phyloP scores from a whole-genome alignment of 805 yeast species.

The Starmerella riodocensis region DNA sequence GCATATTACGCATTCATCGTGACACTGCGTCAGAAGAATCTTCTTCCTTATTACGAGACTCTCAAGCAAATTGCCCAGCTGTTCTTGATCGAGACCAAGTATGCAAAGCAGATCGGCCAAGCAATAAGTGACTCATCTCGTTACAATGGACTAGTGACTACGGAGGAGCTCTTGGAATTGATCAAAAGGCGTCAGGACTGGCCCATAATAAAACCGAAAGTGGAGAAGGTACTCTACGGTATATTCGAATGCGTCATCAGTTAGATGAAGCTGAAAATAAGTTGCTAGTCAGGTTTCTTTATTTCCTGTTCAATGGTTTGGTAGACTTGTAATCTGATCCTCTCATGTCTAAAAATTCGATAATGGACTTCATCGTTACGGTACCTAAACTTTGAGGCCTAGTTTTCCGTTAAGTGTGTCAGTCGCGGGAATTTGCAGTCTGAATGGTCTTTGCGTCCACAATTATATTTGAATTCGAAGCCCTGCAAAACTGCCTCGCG shows the following conservation, averaged over 20 bases:
- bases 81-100: conserved; percentile 56
- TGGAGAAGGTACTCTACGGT: conserved; percentile 92
- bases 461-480: conserved; percentile 8
- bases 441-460: neutral
- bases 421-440: conserved; percentile 3
- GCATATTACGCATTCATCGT: conserved; percentile 57
- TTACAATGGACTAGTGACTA: conserved; percentile 78
- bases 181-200: conserved; percentile 82
- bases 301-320: neutral
- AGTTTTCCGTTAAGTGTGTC: neutral
- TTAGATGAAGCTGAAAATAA: neutral
- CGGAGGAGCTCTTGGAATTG: conserved; percentile 89
- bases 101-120: conserved; percentile 72
- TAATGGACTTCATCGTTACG: too few species aligned
- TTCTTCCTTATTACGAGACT: conserved; percentile 64
- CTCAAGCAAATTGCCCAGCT: conserved; percentile 76
- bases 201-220: conserved; percentile 59
- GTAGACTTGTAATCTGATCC: neutral
- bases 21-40: conserved; percentile 38
- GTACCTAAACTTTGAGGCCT: neutral
- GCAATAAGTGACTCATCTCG: conserved; percentile 70
- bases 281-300: neutral
- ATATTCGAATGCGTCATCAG: conserved; percentile 36
- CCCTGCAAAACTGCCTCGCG: conserved; percentile 9
- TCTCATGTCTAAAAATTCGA: neutral